Evolutionary conservation across 495 filamentous ascomycete species (phyloP), one percentile per base, ranked within the genome.

Genomic region (Penicillium verhagenii): DNA sequence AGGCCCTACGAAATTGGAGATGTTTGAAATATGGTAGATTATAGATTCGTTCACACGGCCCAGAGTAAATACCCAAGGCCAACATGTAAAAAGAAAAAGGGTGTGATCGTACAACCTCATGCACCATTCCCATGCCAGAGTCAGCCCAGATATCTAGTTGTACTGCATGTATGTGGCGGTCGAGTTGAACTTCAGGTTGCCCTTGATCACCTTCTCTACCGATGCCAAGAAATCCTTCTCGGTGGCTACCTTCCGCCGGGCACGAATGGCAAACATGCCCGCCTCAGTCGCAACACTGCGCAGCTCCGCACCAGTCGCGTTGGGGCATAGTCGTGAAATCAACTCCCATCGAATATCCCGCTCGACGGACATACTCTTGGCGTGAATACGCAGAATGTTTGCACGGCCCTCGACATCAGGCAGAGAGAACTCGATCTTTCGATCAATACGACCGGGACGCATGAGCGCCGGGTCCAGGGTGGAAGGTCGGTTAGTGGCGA

Each of bases 191-290:
- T 98, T 98, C 70, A 96, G 78, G 72, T 96, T 96, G 55, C 91
- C 92, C 84, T 97, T 97, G 76, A 98, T 98, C 50, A 98, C 94
- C 85, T 98, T 98, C 77, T 98, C 94, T 54, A 98, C 94, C 14
- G 93, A 92, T 18, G 88, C 88, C 70, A 98, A 80, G 76, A 98
- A 98, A 79, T 98, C 94, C 84, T 98, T 98, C 85, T 98, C 94
- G 19, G 92, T 93, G 4, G 94, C 93, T 10, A 98, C 92, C 90
- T 98, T 98, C 69, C 94, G 86, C 70, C 94, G 80, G 33, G 95
- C 94, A 47, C 94, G 85, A 64, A 98, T 97, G 40, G 94, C 95
- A 70, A 96, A 98, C 95, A 98, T 97, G 58, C 94, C 94, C 9
- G 94, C 94, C 79, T 98, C 94, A n/a, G 94, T 98, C 59, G 94